Evolutionary conservation across 257 asterid genomes (phyloP), one percentile per base, ranked within the genome.

Genomic region (Solanum acaule): DNA sequence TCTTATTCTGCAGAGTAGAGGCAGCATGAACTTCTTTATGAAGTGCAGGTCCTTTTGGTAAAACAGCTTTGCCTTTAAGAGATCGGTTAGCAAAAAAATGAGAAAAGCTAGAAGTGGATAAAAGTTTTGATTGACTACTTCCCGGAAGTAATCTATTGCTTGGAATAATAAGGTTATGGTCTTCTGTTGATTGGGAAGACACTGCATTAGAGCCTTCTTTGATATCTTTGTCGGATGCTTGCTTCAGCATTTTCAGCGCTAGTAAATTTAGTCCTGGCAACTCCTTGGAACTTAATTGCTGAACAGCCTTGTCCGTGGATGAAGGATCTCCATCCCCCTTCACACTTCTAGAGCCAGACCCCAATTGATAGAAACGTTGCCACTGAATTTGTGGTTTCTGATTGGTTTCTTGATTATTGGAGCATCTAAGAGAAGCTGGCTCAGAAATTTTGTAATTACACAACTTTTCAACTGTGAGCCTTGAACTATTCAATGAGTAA

Each of bases 61-160:
- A 18, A 46, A 82, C 87, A 61, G 16, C 87, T 82, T 90, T 91
- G 56, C 75, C 89, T 89, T 81, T 87, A 73, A 10, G 83, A 84
- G 88, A 71, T 67, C 87, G 85, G 34, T 87, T 88, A 18, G 83
- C 61, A 40, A 91, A 92, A 87, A 81, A 90, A 59, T 89, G 77
- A 72, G 91, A 86, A 75, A 91, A 92, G 88, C 93, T 86, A n/a
- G 95, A 88, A 40, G 92, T 38, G 70, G 84, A 68, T 84, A 84
- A 23, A 52, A 81, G 34, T 85, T 88, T 90, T 70, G 92, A 78
- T 23, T 83, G 85, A 76, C 77, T 81, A 78, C 44, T 42, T 25
- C 61, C 90, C 44, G 34, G 73, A 42, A 70, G 86, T 14, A 68
- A 70, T 83, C 56, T 59, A 81, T 38, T 85, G 86, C 78, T 71